These are phyloP conservation scores for Chaetothyriales sp. DNA, from an alignment of 2,329 filamentous ascomycete species.

Conservation along the genomic window DNA sequence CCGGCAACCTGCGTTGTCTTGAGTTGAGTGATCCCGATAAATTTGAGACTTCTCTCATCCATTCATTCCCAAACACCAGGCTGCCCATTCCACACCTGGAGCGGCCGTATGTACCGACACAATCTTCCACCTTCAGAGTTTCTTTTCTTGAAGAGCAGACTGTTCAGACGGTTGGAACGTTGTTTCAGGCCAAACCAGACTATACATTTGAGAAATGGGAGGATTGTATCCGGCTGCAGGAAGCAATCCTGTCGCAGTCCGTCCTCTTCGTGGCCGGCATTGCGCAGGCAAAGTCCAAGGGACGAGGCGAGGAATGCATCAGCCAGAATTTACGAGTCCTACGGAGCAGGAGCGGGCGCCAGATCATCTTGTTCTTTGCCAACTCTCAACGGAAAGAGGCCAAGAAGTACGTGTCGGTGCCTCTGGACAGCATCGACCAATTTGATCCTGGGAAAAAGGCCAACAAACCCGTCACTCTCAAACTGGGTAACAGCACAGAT, in stretches of 20 bases:
- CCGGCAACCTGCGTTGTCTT: slow-evolving; percentile 23
- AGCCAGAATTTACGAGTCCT: slow-evolving; percentile 30
- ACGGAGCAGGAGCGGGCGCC: slow-evolving; percentile 22
- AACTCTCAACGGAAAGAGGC: slow-evolving; percentile 28
- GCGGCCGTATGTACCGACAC: slow-evolving; percentile 24
- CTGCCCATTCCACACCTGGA: slow-evolving; percentile 29
- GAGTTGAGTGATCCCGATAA: slow-evolving; percentile 25
- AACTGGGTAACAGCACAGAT: slow-evolving; percentile 27
- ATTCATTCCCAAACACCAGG: slow-evolving; percentile 23
- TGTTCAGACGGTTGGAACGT: slow-evolving; percentile 24
- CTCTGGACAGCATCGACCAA: slow-evolving; percentile 25
- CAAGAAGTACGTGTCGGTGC: slow-evolving; percentile 28
- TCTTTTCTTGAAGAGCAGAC: slow-evolving; percentile 31
- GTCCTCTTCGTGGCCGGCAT: slow-evolving; percentile 28
- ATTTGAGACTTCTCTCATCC: slow-evolving; percentile 20
- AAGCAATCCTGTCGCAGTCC: slow-evolving; percentile 25
- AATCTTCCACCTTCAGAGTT: slow-evolving; percentile 23
- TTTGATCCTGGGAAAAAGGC: slow-evolving; percentile 27
- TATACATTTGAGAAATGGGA: slow-evolving; percentile 30
- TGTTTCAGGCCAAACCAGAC: slow-evolving; percentile 27
- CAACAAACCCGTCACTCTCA: slow-evolving; percentile 24
- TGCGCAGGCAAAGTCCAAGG: slow-evolving; percentile 29
- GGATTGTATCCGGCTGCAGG: slow-evolving; percentile 29
- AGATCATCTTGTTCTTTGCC: slow-evolving; percentile 27
- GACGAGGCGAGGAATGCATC: slow-evolving; percentile 31